Base-by-base conservation (phyloP, 140 eudicot species). In the Anethum foeniculum region DNA sequence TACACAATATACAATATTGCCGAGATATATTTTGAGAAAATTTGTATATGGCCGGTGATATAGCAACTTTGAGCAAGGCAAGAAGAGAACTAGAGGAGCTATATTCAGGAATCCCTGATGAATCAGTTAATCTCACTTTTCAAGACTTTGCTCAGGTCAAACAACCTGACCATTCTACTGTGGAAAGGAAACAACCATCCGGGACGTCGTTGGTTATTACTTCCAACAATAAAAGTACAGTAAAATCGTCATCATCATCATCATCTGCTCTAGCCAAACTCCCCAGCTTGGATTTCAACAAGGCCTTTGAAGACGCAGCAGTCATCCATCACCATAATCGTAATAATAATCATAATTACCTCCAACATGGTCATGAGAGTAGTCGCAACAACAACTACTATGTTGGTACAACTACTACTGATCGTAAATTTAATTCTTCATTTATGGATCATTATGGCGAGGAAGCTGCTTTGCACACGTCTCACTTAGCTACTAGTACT, bases 251-350 rank as follows among this genome's bases (percentile, higher is more conserved):
- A 62, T 81, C 86, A 30, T 67, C 85, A 7, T 36, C 86, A 30
- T 72, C 85, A 7, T 41, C 91, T 18, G 77, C 84, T 64, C 36
- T 92, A 49, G 15, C 91, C 74, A 92, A 92, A 82, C 73, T 86
- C n/a, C 97, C 97, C 0, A 90, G 97, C 85, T 81, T 92, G 25
- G 97, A 92, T 85, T 90, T 92, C 81, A 92, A 81, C 82, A 79
- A 79, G 76, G 94, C 83, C 81, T 81, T 92, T 47, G 88, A 90
- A 87, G 86, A 88, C 84, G 82, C 88, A 11, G 75, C 88, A 60
- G 12, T 69, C 3, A 49, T 81, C 76, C 84, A 85, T 36, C 81
- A 75, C 30, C 80, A 78, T 7, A 85, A 32, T 32, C 80, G 75
- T 7, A 85, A 30, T 30, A 49, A 12, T 46, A 41, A 27, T 32